A percentile compares a stretch with the other conserved stretches of the same genome.
These are phyloP conservation scores for Pseudognaphalium luteoalbum DNA, from an alignment of 129 eudicot genomes.

Conservation along the genomic window DNA sequence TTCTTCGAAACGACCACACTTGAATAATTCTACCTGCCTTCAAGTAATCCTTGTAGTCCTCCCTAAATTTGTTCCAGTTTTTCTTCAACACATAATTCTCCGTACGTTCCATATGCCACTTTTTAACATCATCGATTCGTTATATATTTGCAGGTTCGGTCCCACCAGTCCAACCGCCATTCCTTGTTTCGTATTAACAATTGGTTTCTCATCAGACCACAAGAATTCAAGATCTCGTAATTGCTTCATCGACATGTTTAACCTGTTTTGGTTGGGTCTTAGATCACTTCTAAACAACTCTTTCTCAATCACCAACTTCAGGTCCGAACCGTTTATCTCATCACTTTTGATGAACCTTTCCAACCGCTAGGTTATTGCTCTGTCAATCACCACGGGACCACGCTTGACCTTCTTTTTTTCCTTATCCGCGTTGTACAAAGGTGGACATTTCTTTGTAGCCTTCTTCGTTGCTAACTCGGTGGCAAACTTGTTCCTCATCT, in stretches of 20 bases:
- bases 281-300: background rate
- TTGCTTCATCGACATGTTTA: conserved; percentile 12
- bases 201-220: background rate
- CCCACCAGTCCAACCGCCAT: conserved; percentile 5
- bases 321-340: background rate
- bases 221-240: background rate
- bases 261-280: background rate
- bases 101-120: background rate
- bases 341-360: conserved; percentile 18
- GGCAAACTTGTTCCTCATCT: no score
- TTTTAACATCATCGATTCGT: background rate
- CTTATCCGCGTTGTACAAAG: background rate
- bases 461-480: background rate
- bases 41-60: background rate
- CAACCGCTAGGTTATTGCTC: background rate
- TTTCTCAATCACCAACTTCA: conserved; percentile 16
- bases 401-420: background rate
- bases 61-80: conserved; percentile 9
- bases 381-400: background rate
- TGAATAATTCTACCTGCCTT: background rate
- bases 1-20: conserved; percentile 26
- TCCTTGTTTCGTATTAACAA: background rate
- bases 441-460: background rate
- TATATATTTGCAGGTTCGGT: conserved; percentile 2
- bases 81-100: conserved; percentile 5